Evolutionary conservation across 306 rosid species (phyloP).

Genomic region (Trichosanthes truncata): DNA sequence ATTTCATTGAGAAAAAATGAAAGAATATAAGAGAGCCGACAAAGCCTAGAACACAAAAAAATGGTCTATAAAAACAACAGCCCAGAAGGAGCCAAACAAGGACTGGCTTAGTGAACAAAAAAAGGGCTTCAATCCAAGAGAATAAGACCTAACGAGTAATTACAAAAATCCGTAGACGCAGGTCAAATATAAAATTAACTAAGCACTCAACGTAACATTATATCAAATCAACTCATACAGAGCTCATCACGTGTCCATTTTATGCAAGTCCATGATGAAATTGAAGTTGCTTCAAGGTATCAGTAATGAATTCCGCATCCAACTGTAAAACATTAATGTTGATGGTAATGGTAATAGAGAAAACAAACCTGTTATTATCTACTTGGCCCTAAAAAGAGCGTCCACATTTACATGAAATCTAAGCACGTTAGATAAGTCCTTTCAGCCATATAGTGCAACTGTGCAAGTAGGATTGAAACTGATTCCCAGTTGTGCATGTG

Average conservation of each 20-base stretch:
- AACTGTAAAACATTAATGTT: background rate
- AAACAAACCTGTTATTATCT: background rate
- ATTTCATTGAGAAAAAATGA: too few species aligned
- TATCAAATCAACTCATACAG: background rate
- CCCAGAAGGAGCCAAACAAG: too few species aligned
- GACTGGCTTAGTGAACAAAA: too few species aligned
- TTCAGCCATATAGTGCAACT: background rate
- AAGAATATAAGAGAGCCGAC: too few species aligned
- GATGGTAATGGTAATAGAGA: background rate
- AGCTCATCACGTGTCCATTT: background rate
- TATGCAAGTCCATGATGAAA: background rate
- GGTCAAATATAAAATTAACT: background rate
- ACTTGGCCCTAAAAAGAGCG: background rate
- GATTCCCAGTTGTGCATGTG: background rate
- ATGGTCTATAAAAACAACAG: too few species aligned
- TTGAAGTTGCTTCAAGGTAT: background rate
- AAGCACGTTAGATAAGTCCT: background rate
- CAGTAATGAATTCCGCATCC: background rate
- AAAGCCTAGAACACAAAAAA: too few species aligned
- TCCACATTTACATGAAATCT: background rate
- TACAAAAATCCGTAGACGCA: too few species aligned
- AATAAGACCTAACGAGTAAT: background rate
- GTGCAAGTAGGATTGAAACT: background rate
- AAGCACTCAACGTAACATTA: background rate
- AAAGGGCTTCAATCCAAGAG: too few species aligned